Evolutionary conservation across 73 alveolate species (phyloP), one percentile per base, ranked within the genome.

Genomic region (Tetrahymena thermophila): DNA sequence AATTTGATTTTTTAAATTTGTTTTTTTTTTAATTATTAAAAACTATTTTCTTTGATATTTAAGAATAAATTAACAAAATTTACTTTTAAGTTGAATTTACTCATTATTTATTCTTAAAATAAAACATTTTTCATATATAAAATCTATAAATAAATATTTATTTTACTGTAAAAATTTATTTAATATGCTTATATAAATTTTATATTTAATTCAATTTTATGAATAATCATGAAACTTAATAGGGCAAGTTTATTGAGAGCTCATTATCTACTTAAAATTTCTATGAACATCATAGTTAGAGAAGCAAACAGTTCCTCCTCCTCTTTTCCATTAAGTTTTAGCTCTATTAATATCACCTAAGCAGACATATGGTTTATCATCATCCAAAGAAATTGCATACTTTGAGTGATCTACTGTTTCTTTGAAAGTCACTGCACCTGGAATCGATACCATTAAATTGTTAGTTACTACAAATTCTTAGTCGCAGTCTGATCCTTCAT

Each of bases 361-460:
- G 38, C 96, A 94, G 10, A 94, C 93, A 31, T 94, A 94, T 23
- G 93, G 95, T 9, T 31, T 84, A 31, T 57, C 83, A 43, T 85
- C 84, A 40, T 35, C 44, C 40, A 84, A 89, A 85, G 95, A 71
- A 34, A 94, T 31, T 17, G 93, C 96, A 85, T 34, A 94, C 84
- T 94, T 94, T 6, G 96, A 94, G 57, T 94, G 96, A 42, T 94
- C 96, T 23, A 28, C 56, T 25, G 96, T 94, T 31, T 94, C 93
- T 38, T 89, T 71, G 34, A 35, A 94, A 40, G 93, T n/a, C 17
- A 71, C 89, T 23, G 38, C 1, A 31, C 37, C 37, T 8, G 89
- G 89, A 31, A 71, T 7, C 9, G 89, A 71, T 4, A 71, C 89
- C 3, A 71, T 19, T n/a, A 71, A 23, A 71, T 71, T 71, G 11